Base-by-base conservation (phyloP, 805 yeast species). In the Schwanniomyces polymorphus region DNA sequence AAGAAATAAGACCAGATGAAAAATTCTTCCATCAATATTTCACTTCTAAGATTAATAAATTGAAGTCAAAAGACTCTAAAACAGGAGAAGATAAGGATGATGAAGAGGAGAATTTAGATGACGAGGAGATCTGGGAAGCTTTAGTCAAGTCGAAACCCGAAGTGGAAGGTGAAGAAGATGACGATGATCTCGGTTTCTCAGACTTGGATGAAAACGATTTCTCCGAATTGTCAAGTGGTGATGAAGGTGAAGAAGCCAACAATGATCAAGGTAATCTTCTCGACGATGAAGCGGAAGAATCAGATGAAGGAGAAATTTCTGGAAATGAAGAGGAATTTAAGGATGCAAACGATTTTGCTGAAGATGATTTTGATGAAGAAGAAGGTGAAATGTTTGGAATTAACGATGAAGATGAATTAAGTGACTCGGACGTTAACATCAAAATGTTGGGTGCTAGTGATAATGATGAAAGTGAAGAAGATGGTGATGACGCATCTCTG, bases 1-100 rank as follows among this genome's bases (percentile, higher is more conserved):
- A 75, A 26, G 84, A 85, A 39, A 77, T 92, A 46, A 86, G 79
- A 50, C 97, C 96, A 1, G 96, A 90, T 52, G 99, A 92, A 65
- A 73, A 78, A 59, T 92, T 92, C 72, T 90, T 89, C 78, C 82
- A 85, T 65, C 90, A 89, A 63, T 91, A 89, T 71, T 91, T 91
- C 70, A 74, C 82, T 17, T 74, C 79, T 23, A 85, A 85, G 61
- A 79, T 79, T 55, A 58, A 63, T 46, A 68, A 74, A 52, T 46
- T 69, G 25, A 57, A 55, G 23, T 57, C 51, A 37, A 56, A 51
- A 28, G 68, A 59, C 10, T 70, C 61, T 6, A 56, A 51, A 5
- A 16, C 11, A 7, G 50, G 41, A 28, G 37, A 52, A 14, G 57
- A 47, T 4, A 33, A 23, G 23, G 70, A 68, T 35, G 75, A 64